These are phyloP conservation scores for Umbelopsis sp. DNA, from an alignment of 371 early-diverging fungal species.

Conservation along the genomic window DNA sequence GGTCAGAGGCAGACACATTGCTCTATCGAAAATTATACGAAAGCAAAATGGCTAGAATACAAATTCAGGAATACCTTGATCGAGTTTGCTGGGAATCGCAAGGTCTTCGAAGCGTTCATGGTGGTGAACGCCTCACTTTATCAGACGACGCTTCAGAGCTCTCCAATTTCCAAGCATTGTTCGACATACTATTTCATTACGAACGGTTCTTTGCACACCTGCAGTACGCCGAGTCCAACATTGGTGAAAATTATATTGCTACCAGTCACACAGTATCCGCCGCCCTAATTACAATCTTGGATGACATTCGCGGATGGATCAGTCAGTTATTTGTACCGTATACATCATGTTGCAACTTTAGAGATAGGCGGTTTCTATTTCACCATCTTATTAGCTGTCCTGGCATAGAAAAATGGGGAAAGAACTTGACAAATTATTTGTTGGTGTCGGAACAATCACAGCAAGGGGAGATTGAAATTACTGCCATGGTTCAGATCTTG, in stretches of 20 bases:
- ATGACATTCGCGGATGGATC: conserved; percentile 53
- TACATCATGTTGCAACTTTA: conserved; percentile 29
- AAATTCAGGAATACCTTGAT: conserved; percentile 13
- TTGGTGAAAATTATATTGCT: conserved; percentile 17
- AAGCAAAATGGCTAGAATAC: conserved; percentile 12
- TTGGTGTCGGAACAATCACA: conserved; percentile 9
- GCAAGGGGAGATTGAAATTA: conserved; percentile 6
- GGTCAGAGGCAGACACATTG: conserved; percentile 3
- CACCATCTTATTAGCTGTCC: conserved; percentile 47
- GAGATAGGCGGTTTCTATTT: conserved; percentile 42
- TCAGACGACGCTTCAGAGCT: conserved; percentile 15
- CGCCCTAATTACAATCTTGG: conserved; percentile 32
- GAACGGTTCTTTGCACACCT: conserved; percentile 23
- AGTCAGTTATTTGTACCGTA: conserved; percentile 41
- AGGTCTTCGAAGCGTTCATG: not conserved
- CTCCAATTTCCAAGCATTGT: conserved; percentile 19
- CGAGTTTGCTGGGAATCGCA: not conserved
- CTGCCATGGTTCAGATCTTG: conserved; percentile 12
- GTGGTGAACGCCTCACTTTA: not conserved
- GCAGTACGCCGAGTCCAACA: conserved; percentile 17
- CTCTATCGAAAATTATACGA: conserved; percentile 19
- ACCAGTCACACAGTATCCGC: not conserved
- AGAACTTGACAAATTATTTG: conserved; percentile 16
- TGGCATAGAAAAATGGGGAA: conserved; percentile 36
- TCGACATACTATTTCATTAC: conserved; percentile 28